Conservation (phyloP, 495 filamentous ascomycete genomes). For the Neurospora intermedia region DNA sequence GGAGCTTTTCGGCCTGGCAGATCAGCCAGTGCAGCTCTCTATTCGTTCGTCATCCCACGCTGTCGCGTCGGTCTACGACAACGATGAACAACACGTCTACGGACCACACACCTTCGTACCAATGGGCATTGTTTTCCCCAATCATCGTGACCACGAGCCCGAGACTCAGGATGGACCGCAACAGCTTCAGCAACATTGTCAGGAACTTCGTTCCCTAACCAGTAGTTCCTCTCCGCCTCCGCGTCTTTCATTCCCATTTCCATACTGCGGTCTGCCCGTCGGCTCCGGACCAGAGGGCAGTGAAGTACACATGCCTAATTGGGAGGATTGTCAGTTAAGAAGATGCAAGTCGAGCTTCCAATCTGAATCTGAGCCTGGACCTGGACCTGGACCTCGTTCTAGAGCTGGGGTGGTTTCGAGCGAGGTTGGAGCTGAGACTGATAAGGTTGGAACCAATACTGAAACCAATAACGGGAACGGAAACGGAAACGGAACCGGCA, state of each 20-base stretch:
- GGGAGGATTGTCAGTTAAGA: slow-evolving; percentile 11
- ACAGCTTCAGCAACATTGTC: not conserved
- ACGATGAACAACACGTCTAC: not conserved
- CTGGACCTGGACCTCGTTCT: not conserved
- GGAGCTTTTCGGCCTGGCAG: not conserved
- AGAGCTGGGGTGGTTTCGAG: not conserved
- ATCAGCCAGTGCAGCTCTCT: not conserved
- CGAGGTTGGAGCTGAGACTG: not conserved
- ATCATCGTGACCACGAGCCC: not conserved
- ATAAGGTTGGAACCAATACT: not conserved
- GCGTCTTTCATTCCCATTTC: not conserved
- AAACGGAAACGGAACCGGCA: not conserved
- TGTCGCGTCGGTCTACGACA: not conserved
- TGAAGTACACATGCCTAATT: slow-evolving; percentile 13
- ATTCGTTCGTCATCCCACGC: not conserved
- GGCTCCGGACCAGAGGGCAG: slow-evolving; percentile 32
- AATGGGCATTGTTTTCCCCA: not conserved
- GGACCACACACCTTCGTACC: not conserved
- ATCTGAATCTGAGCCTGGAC: not conserved
- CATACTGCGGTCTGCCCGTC: slow-evolving; percentile 24
- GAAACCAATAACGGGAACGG: not conserved
- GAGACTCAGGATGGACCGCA: not conserved
- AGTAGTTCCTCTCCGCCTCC: not conserved
- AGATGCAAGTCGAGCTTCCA: not conserved
- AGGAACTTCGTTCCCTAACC: not conserved